Conservation (phyloP, 306 rosid genomes). For the Dalbergia cochinchinensis region DNA sequence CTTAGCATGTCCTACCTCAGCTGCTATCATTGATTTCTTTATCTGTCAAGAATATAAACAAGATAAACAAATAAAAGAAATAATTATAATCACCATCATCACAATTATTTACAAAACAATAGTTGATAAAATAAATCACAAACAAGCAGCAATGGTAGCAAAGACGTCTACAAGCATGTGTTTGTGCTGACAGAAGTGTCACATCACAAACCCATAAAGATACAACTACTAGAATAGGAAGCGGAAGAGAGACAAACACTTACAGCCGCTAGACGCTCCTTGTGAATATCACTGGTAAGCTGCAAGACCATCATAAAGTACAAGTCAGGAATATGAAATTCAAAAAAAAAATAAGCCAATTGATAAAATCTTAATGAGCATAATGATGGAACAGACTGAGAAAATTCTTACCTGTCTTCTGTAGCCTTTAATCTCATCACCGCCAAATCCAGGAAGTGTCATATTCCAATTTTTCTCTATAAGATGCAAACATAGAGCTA, state of each 20-base stretch:
- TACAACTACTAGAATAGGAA: constrained; percentile 10
- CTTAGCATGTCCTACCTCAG: constrained; percentile 68
- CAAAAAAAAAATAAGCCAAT: constrained; percentile 8
- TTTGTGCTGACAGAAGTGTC: constrained; percentile 6
- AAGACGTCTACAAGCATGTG: neutral
- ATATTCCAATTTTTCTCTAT: constrained; percentile 92
- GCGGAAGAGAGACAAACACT: constrained; percentile 49
- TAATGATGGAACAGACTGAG: constrained; percentile 34
- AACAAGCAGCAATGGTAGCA: neutral
- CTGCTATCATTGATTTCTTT: constrained; percentile 75
- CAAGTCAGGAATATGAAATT: constrained; percentile 37
- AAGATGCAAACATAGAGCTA: constrained; percentile 38
- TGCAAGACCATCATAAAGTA: constrained; percentile 57
- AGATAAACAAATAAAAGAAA: constrained; percentile 31
- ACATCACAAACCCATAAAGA: constrained; percentile 20
- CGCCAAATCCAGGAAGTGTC: constrained; percentile 90
- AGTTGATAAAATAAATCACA: constrained; percentile 27
- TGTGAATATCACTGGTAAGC: constrained; percentile 81
- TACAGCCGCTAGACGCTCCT: constrained; percentile 90
- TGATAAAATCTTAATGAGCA: constrained; percentile 14
- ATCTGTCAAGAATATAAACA: constrained; percentile 63
- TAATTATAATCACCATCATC: neutral
- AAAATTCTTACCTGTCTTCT: constrained; percentile 69
- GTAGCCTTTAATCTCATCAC: constrained; percentile 91
- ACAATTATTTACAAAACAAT: constrained; percentile 10